Conservation (phyloP, 2,329 filamentous ascomycete genomes). For the Ophiosphaerella herpotricha region DNA sequence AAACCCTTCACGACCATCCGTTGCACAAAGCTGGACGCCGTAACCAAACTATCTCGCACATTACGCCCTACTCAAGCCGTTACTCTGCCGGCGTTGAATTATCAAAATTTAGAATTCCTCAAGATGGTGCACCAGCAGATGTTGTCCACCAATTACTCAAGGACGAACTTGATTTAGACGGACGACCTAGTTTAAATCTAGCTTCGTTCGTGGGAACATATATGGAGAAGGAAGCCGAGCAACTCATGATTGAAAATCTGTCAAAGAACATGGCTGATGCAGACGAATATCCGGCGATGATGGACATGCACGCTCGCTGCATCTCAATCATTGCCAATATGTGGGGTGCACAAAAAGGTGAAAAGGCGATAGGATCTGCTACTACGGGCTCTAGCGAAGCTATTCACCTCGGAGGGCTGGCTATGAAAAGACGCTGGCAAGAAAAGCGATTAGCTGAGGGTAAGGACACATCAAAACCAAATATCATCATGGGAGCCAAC, state of each 20-base stretch:
- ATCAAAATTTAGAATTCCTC: conserved; percentile 64
- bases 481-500: conserved; percentile 76
- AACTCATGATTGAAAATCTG: conserved; percentile 70
- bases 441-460: conserved; percentile 63
- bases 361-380: conserved; percentile 69
- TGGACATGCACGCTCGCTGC: conserved; percentile 67
- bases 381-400: conserved; percentile 74
- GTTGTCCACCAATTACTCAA: conserved; percentile 66
- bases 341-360: conserved; percentile 65
- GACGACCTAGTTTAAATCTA: conserved; percentile 68
- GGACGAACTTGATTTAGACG: conserved; percentile 48
- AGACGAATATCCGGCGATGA: conserved; percentile 52
- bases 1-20: conserved; percentile 55
- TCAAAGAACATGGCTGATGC: conserved; percentile 75
- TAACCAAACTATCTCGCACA: conserved; percentile 53
- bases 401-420: conserved; percentile 70
- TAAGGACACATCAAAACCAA: conserved; percentile 67
- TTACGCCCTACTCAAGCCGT: conserved; percentile 61
- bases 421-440: conserved; percentile 75
- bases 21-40: conserved; percentile 45
- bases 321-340: conserved; percentile 70
- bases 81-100: conserved; percentile 61
- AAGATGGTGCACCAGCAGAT: conserved; percentile 63
- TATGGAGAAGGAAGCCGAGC: conserved; percentile 68
- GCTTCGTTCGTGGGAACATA: conserved; percentile 73